Percentiles rank a stretch among this genome's conserved stretches.
These are phyloP conservation scores for Globisporangium apiculatum DNA, from an alignment of 352 stramenopile species.

Conservation along the genomic window DNA sequence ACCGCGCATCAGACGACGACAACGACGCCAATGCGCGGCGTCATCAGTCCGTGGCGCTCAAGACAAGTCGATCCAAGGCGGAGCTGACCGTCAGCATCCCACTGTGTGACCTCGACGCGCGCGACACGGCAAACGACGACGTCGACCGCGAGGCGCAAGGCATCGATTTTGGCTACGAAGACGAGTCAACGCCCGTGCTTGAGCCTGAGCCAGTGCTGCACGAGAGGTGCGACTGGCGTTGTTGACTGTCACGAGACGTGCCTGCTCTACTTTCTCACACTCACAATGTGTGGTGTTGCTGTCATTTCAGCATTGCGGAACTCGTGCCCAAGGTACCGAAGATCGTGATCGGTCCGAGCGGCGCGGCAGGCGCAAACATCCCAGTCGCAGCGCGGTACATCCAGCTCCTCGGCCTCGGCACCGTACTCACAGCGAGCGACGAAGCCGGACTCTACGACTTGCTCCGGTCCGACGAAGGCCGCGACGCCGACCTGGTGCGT, in stretches of 20 bases:
- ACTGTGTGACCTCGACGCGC: conserved; percentile 4
- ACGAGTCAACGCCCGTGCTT: conserved; percentile 6
- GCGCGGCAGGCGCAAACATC: conserved; percentile 24
- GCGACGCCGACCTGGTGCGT: conserved; percentile 46
- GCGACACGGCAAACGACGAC: conserved; percentile 15
- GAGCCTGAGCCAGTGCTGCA: conserved; percentile 1
- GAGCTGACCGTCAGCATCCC: conserved; percentile 3
- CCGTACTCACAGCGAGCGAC: conserved; percentile 25
- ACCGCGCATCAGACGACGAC: not conserved
- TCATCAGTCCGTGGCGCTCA: not conserved
- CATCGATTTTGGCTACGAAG: conserved; percentile 39
- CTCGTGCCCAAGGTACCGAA: conserved; percentile 50
- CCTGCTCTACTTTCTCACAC: too few species aligned
- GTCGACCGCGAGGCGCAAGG: conserved; percentile 20
- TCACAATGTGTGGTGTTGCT: not conserved
- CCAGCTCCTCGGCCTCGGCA: conserved; percentile 56
- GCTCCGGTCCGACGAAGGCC: conserved; percentile 23
- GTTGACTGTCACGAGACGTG: not conserved
- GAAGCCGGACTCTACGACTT: conserved; percentile 31
- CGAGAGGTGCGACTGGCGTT: conserved; percentile 7
- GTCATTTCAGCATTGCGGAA: conserved; percentile 13
- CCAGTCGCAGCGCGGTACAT: conserved; percentile 60
- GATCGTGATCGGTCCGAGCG: conserved; percentile 44
- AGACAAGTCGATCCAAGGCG: conserved; percentile 1
- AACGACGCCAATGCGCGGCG: not conserved